These are phyloP conservation scores for Brassica rapa DNA, from an alignment of 345 rosid species.

Conservation along the genomic window DNA sequence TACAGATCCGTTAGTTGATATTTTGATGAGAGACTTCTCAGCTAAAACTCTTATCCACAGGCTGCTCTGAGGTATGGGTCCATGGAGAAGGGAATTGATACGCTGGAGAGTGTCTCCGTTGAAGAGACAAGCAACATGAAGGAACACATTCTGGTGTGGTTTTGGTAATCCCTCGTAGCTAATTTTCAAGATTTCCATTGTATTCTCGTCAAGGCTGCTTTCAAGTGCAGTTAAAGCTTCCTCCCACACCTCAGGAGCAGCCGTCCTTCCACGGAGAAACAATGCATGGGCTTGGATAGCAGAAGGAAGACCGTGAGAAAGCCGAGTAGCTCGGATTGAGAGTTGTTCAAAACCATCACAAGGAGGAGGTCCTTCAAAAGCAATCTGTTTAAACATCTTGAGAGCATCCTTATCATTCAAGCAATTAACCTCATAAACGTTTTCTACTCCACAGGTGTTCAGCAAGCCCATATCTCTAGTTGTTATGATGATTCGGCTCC, in stretches of 20 bases:
- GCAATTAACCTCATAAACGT: conserved; percentile 6
- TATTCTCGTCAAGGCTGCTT: background rate
- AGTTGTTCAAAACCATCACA: conserved; percentile 3
- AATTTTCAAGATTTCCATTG: conserved; percentile 4
- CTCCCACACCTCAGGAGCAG: conserved; percentile 23
- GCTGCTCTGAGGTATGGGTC: background rate
- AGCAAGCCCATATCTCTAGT: conserved; percentile 27
- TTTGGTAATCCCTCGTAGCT: conserved; percentile 3
- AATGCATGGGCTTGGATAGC: conserved; percentile 37
- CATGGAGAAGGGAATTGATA: background rate
- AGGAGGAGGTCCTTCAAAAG: background rate
- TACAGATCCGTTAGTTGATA: background rate
- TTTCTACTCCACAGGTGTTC: background rate
- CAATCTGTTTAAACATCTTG: conserved; percentile 16
- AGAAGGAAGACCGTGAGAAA: conserved; percentile 39
- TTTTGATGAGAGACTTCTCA: conserved; percentile 26
- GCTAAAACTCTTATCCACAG: conserved; percentile 10
- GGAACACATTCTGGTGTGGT: background rate
- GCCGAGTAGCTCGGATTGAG: conserved; percentile 5
- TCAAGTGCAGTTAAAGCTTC: conserved; percentile 11
- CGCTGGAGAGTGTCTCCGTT: conserved; percentile 15
- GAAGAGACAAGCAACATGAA: conserved; percentile 33
- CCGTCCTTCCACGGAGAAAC: background rate
- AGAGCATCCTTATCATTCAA: conserved; percentile 12
- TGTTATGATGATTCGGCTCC: conserved; percentile 24